Evolutionary conservation across 306 rosid genomes (phyloP), one percentile per base, ranked within the genome.

Genomic region (Cicer chorassanicum): DNA sequence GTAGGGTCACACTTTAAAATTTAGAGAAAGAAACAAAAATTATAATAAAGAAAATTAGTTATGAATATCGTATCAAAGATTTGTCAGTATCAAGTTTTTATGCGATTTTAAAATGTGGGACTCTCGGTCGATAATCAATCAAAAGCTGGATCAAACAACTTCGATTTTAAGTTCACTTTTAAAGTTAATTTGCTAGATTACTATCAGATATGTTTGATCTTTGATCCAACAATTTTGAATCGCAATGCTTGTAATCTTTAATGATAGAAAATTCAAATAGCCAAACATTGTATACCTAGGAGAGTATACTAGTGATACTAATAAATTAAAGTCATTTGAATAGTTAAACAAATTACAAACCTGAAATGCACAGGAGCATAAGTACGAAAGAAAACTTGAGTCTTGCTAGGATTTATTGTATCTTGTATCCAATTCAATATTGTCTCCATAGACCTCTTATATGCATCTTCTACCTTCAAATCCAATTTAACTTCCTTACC

Each of bases 341-440:
- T 7, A 65, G 60, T 12, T 21, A 70, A 80, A 74, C 70, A 42
- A 65, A 65, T 65, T 59, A 43, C 73, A 62, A 70, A 93, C 97
- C 96, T 87, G 91, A 93, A 93, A 88, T 93, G 97, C 24, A 91
- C 98, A 0, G 98, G 97, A 40, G 98, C 88, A 6, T 79, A 93
- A 18, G 92, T 84, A n/a, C 98, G 89, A 78, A 91, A 87, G 88
- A 87, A 87, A 48, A 93, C 92, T 36, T 51, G 93, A 7, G 96
- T 91, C 84, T 86, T 88, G 63, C 46, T 87, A 21, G 88, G 74
- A 85, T 88, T 67, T 38, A 89, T 60, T 67, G 84, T 9, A 36
- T 75, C 79, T 55, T 88, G 77, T 65, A 93, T 77, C 98, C 98
- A 93, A 6, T 68, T 77, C 67, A 83, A 38, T 72, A 88, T 87